Base-by-base conservation (phyloP, 345 rosid species). In the Noccaea caerulescens region DNA sequence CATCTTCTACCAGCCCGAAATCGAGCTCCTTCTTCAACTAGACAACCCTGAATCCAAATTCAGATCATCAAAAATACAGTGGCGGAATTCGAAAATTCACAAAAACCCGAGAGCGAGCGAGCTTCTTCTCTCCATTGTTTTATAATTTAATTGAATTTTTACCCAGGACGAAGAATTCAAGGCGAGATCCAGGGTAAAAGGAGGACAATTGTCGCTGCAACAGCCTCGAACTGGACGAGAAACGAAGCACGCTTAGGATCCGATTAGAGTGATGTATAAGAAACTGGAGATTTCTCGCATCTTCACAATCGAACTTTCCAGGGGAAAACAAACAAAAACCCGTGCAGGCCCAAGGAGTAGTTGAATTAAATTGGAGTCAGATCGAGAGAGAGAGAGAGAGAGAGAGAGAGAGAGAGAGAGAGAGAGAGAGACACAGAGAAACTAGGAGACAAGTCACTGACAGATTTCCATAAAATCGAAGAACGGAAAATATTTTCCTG, bases 1-100 rank as follows among this genome's bases (percentile, higher is more conserved):
- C 99, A 95, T 87, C 81, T 56, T 81, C 57, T 30, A 71, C 77
- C 71, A 75, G 69, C 77, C 79, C 64, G 50, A 42, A 75, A 4
- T 16, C 67, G 53, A 78, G 76, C 68, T 70, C 64, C 44, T 44
- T 62, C 61, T 59, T 38, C 53, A 47, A 6, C 12, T 56, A 54
- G 63, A 39, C 12, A 71, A 37, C 66, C 66, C 58, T 64, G 51
- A 60, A 36, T 41, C 58, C 49, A 54, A 53, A n/a, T 32, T 6
- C 18, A 52, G 25, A 51, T 1, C 47, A 43, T 9, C 41, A 37
- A 8, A n/a, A 4, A 16, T 9, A 30, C 33, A 30, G 34, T 42
- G 38, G 8, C 11, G 18, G 42, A 59, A 42, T 36, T 51, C 7
- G 14, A 58, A 72, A 67, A 72, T 67, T 10, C 9, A 11, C 57